phyloP scores from a whole-genome alignment of 2,329 filamentous ascomycete genomes.

The Stagonosporopsis tanaceti region DNA sequence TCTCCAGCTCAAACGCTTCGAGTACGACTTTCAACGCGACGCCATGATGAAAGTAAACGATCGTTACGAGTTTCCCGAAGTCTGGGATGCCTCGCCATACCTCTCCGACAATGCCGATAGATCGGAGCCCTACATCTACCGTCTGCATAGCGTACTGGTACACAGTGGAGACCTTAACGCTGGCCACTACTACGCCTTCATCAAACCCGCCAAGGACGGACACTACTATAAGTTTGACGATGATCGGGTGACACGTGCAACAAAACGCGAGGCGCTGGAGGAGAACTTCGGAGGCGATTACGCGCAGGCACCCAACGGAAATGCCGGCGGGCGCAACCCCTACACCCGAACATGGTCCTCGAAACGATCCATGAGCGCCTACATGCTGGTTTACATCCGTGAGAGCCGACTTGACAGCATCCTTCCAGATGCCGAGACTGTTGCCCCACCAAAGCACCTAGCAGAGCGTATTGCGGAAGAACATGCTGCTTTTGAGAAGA shows the following conservation, averaged over 20 bases:
- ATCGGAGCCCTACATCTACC: constrained; percentile 89
- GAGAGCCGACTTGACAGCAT: constrained; percentile 85
- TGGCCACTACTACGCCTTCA: constrained; percentile 96
- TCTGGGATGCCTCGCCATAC: constrained; percentile 85
- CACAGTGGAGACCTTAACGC: constrained; percentile 97
- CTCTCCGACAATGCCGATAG: constrained; percentile 85
- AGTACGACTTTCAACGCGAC: constrained; percentile 95
- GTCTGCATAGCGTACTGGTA: constrained; percentile 92
- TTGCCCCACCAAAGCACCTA: constrained; percentile 83
- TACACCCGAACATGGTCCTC: constrained; percentile 70
- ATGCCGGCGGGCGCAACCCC: constrained; percentile 66
- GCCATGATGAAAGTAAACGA: constrained; percentile 99
- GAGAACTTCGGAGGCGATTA: constrained; percentile 97
- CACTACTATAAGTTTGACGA: constrained; percentile 98
- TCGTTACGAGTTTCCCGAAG: constrained; percentile 86
- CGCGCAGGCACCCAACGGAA: constrained; percentile 62
- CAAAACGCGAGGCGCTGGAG: constrained; percentile 87
- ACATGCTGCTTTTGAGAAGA: constrained; percentile 75
- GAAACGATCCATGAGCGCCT: constrained; percentile 83
- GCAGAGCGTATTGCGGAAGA: constrained; percentile 83
- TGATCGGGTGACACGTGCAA: constrained; percentile 94
- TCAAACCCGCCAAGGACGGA: constrained; percentile 89
- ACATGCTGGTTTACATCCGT: constrained; percentile 98
- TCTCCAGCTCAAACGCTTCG: constrained; percentile 94
- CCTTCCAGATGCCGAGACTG: constrained; percentile 75